These are phyloP conservation scores for Viola odorata DNA, from an alignment of 345 rosid genomes.

Conservation along the genomic window DNA sequence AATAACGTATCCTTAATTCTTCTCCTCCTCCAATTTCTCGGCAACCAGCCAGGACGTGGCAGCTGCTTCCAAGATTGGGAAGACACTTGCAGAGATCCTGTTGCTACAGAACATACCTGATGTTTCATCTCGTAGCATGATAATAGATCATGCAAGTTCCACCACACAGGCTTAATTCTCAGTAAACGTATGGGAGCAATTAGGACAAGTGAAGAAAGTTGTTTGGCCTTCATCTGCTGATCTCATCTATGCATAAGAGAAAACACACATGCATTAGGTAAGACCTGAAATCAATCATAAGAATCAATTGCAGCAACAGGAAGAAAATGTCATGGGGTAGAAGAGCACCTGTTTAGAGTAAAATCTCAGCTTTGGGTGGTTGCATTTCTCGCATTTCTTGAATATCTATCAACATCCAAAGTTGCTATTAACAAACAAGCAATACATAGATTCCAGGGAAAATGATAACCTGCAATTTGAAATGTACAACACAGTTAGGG, in stretches of 20 bases:
- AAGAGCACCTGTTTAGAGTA: constrained; percentile 21
- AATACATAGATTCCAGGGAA: too few relatives aligned
- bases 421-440: too few relatives aligned
- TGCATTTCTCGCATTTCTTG: constrained; percentile 24
- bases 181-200: constrained; percentile 16
- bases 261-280: background rate
- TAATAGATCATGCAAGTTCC: background rate
- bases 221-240: constrained; percentile 31
- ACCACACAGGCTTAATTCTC: constrained; percentile 18
- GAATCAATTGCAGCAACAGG: background rate
- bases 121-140: too few relatives aligned
- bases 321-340: background rate
- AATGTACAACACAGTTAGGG: too few relatives aligned
- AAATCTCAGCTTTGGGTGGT: constrained; percentile 23
- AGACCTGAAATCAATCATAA: background rate
- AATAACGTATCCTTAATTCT: too few relatives aligned
- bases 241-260: constrained; percentile 18
- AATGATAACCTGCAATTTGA: too few relatives aligned
- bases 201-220: constrained; percentile 20
- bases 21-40: too few relatives aligned
- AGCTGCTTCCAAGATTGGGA: too few relatives aligned
- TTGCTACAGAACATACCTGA: too few relatives aligned
- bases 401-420: constrained; percentile 10
- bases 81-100: too few relatives aligned
- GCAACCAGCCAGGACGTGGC: too few relatives aligned